phyloP scores from a whole-genome alignment of 2,329 filamentous ascomycete species.

The Cercospora zeae-maydis region DNA sequence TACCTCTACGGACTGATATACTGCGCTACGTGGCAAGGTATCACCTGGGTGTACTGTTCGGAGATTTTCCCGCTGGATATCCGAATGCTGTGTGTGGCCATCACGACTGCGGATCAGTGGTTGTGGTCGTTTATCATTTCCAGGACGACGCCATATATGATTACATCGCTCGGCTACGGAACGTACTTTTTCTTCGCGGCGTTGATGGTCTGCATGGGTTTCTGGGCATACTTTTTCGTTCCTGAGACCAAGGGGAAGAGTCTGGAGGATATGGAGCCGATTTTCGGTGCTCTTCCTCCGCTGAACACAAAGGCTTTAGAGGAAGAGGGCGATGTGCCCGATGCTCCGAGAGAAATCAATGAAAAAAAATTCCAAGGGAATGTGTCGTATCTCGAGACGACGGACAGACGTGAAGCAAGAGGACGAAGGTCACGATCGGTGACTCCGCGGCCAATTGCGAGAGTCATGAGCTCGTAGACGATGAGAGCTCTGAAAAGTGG shows the following conservation, averaged over 20 bases:
- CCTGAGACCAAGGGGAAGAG: constrained; percentile 65
- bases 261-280: constrained; percentile 21
- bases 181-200: constrained; percentile 41
- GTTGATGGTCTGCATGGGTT: constrained; percentile 49
- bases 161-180: constrained; percentile 37
- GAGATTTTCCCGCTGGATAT: constrained; percentile 49
- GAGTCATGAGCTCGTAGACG: constrained; percentile 15
- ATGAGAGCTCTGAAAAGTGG: not conserved
- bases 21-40: constrained; percentile 43
- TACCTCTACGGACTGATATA: constrained; percentile 56
- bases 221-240: constrained; percentile 61
- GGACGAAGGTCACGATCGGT: constrained; percentile 8
- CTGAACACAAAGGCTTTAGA: constrained; percentile 14
- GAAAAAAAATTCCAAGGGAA: constrained; percentile 17
- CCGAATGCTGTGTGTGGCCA: constrained; percentile 40
- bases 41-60: constrained; percentile 41
- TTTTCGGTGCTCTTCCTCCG: constrained; percentile 18
- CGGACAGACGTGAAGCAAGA: not conserved
- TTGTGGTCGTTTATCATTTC: constrained; percentile 42
- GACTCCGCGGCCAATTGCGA: constrained; percentile 10
- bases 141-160: constrained; percentile 37
- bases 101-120: constrained; percentile 41
- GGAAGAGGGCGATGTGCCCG: constrained; percentile 6
- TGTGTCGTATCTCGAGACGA: constrained; percentile 16
- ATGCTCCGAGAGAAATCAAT: not conserved